Evolutionary conservation across 148 eudicot genomes (phyloP).

Genomic region (Chenopodium berlandieri): DNA sequence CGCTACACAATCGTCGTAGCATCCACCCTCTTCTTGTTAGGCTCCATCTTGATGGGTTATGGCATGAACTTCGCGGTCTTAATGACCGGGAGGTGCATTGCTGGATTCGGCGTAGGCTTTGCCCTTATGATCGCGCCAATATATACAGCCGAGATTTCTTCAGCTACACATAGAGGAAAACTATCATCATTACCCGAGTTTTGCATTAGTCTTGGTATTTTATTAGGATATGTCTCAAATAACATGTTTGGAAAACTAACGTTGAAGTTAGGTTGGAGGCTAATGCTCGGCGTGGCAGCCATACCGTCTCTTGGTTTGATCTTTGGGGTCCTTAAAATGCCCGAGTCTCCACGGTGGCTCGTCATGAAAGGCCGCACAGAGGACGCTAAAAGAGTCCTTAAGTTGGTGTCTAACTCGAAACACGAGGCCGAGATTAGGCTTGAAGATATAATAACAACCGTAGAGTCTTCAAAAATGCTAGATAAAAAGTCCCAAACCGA

Average conservation of each 20-base stretch:
- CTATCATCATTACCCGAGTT: slow-evolving; percentile 68
- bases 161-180: slow-evolving; percentile 58
- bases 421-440: slow-evolving; percentile 54
- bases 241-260: slow-evolving; percentile 43
- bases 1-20: slow-evolving; percentile 63
- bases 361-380: slow-evolving; percentile 62
- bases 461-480: slow-evolving; percentile 17
- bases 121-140: slow-evolving; percentile 83
- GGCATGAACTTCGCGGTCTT: slow-evolving; percentile 52
- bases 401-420: slow-evolving; percentile 35
- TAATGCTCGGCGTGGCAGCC: slow-evolving; percentile 73
- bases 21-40: slow-evolving; percentile 51
- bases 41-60: slow-evolving; percentile 74
- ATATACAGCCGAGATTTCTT: slow-evolving; percentile 73
- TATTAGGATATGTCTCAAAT: slow-evolving; percentile 64
- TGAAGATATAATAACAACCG: slow-evolving; percentile 36
- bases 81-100: slow-evolving; percentile 57
- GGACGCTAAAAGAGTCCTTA: slow-evolving; percentile 43
- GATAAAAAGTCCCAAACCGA: slow-evolving; percentile 14
- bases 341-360: slow-evolving; percentile 78
- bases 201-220: slow-evolving; percentile 58
- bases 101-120: slow-evolving; percentile 75
- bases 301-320: slow-evolving; percentile 52
- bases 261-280: slow-evolving; percentile 56
- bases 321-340: slow-evolving; percentile 54